Base-by-base conservation (phyloP, 1,139 yeast genomes). In the Nakaseomyces bracarensis region DNA sequence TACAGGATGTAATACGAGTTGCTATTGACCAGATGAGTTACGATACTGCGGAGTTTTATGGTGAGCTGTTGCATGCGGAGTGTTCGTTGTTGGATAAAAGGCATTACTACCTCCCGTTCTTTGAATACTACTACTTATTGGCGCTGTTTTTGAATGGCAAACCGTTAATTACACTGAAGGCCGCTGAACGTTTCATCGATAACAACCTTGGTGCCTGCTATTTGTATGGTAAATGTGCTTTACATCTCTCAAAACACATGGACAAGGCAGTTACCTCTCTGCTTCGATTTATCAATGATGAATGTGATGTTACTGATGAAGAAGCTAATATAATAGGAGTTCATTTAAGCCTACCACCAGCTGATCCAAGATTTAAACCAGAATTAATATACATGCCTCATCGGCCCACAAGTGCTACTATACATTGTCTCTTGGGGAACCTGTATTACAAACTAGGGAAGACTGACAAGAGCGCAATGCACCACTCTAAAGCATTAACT, bases 381-480 rank as follows among this genome's bases (percentile, higher is more conserved):
- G 29, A 26, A 14, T 22, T 18, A 4, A 26, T 22, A 9, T 10
- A 5, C 16, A 16, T 37, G 13, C 39, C 39, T n/a, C 29, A 22
- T 19, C 14, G 45, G 26, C 95, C 95, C 0, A 93, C 82, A 55
- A 58, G 72, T 23, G 77, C 86, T 1, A 75, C 81, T 1, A 67
- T 82, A 22, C 77, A 74, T 56, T 76, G 76, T 49, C 58, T 87
- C 26, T 64, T 86, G 45, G 98, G 94, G 0, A 82, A 79, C 49
- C 65, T 89, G 41, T 79, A 82, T 56, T 64, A 64, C 16, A 71
- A 72, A 8, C 60, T 70, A 9, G 82, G 81, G 13, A 86, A 82
- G 55, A 59, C 68, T 7, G 75, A 78, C 48, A 76, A 78, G 46
- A 79, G 94, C 43, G 74, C 82, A 0, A 66, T 79, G 40, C 74